A percentile compares a stretch with the other conserved stretches of the same genome.
Conservation (phyloP, 2,329 filamentous ascomycete species). For the Colletotrichum gloeosporioides region DNA sequence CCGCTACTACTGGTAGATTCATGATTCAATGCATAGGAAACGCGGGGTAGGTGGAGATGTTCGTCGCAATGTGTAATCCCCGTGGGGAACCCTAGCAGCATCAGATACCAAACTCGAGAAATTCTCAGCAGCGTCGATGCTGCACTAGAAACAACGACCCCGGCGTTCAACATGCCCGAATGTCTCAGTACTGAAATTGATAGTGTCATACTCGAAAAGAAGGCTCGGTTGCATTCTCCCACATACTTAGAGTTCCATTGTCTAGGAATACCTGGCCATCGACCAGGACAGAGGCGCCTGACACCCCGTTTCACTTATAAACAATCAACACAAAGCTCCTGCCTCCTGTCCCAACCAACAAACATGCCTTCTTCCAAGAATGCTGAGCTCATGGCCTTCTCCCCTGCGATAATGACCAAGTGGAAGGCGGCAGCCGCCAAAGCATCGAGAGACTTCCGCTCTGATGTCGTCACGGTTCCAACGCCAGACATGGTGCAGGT, state of each 20-base stretch:
- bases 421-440: not conserved
- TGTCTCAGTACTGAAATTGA: not conserved
- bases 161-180: fast-evolving
- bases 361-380: not conserved
- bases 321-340: not conserved
- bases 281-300: fast-evolving
- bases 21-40: not conserved
- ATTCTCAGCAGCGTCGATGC: not conserved
- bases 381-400: not conserved
- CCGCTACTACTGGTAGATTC: not conserved
- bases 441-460: not conserved
- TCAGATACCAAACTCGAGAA: not conserved
- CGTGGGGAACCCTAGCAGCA: not conserved
- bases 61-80: not conserved
- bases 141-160: not conserved
- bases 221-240: fast-evolving
- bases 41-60: not conserved
- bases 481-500: not conserved
- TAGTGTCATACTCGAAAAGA: fast-evolving
- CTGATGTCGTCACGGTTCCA: not conserved
- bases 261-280: not conserved
- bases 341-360: fast-evolving
- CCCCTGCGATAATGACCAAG: not conserved
- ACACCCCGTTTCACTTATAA: fast-evolving
- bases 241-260: no score